phyloP scores from a whole-genome alignment of 495 filamentous ascomycete genomes.

The Glarea lozoyensis region DNA sequence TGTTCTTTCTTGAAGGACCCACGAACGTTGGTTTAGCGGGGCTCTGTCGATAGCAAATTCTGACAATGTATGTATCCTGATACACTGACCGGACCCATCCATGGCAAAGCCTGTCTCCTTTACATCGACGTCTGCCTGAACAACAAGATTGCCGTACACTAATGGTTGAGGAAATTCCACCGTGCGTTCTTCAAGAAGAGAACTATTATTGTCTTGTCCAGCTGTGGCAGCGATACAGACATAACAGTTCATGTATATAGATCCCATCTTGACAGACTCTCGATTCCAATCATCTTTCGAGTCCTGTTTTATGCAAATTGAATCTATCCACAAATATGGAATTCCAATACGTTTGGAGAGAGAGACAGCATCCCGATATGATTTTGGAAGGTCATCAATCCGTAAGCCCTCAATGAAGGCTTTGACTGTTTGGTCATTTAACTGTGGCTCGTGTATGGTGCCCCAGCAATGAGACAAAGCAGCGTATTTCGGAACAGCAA shows the following conservation, averaged over 20 bases:
- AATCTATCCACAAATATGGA: slow-evolving; percentile 23
- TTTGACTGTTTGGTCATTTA: too few species aligned
- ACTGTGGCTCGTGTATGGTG: too few species aligned
- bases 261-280: slow-evolving; percentile 15
- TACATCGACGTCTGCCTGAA: neutral
- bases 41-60: neutral
- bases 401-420: too few species aligned
- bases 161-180: too few species aligned
- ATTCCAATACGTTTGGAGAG: too few species aligned
- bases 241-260: slow-evolving; percentile 13
- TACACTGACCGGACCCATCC: neutral
- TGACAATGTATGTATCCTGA: neutral
- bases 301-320: slow-evolving; percentile 23
- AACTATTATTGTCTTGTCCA: neutral
- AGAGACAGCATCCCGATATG: too few species aligned
- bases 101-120: neutral
- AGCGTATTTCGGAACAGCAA: too few species aligned
- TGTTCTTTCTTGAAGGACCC: slow-evolving; percentile 7
- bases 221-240: slow-evolving; percentile 9
- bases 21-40: slow-evolving; percentile 5
- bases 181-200: too few species aligned
- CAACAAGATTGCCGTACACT: neutral
- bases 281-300: slow-evolving; percentile 13
- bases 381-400: too few species aligned
- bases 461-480: too few species aligned